Base-by-base conservation (phyloP, 345 rosid genomes). In the Heritiera littoralis region DNA sequence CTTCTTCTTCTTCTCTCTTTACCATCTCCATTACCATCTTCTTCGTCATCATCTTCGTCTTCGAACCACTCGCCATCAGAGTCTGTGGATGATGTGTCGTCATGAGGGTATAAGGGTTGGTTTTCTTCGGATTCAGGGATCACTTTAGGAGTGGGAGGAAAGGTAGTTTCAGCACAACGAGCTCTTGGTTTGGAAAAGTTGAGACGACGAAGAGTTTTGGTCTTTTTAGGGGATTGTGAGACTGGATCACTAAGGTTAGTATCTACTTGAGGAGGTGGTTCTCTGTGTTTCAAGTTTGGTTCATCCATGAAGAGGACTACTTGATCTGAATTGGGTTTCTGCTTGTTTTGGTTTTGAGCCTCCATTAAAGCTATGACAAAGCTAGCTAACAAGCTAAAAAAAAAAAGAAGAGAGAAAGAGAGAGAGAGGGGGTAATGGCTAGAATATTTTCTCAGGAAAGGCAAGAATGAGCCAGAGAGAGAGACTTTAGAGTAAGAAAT, bases 101-200 rank as follows among this genome's bases (percentile, higher is more conserved):
- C 23, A 9, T 43, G 43, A 59, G 66, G 66, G 64, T 58, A 75
- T 12, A 35, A 51, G 13, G 51, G 35, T 11, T 18, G 52, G 32
- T 74, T 38, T 55, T 54, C 18, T 40, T 56, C 66, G 6, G 74
- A 70, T 56, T 74, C 77, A 9, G 41, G 58, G 77, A 56, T 58
- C 23, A 67, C 43, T 75, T 59, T 75, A 41, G 66, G 68, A 23
- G 65, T 54, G n/a, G 28, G 66, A 58, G 78, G 78, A 18, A 5
- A 55, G 17, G 28, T 69, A 9, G 74, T 17, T 74, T 89, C 92
- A 5, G 82, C 72, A 68, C 86, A 87, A 59, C 92, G 88, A 54
- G 92, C 78, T 84, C 73, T 87, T 76, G 92, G 86, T 77, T 84
- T 89, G 59, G 90, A 83, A 80, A 89, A 80, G 81, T 77, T 73